Base-by-base conservation (phyloP, 2,329 filamentous ascomycete genomes). In the Elsinoe necatrix region DNA sequence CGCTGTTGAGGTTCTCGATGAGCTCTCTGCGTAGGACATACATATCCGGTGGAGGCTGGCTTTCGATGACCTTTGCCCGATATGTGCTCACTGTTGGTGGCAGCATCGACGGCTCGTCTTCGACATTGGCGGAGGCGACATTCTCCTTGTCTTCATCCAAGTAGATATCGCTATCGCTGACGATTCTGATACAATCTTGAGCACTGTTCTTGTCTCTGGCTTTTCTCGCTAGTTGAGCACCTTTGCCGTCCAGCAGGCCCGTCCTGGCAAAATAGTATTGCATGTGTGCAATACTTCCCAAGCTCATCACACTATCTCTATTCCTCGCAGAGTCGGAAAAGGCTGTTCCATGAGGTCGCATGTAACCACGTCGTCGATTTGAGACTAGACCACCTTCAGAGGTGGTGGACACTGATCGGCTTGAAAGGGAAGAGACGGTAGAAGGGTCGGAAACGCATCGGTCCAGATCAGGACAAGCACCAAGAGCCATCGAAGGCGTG, bases 261-360 rank as follows among this genome's bases (percentile, higher is more conserved):
- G 93, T 98, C 59, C 93, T 80, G 34, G 93, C 92, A 74, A 98
- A 98, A 73, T 97, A 98, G 73, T 97, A 95, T 72, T 98, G 93
- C 67, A 98, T 77, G 74, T 98, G 93, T 57, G 91, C 89, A 65
- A 98, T 98, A 71, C 91, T 96, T 56, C 93, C 93, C 60, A 98
- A 74, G 67, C 89, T 95, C 82, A 97, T 86, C 62, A 98, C 93
- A 68, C 91, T 96, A 70, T 98, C 92, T 61, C 93, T 81, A 52
- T 89, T 89, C 67, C 84, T 84, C 47, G 93, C 93, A 57, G 91
- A 96, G 59, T 87, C 86, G 23, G 93, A 89, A 70, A 97, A 98
- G 66, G 90, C 82, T 54, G 88, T 95, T 55, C 85, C 88, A 68
- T 90, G 86, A 0, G 91, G 90, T 51, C 91, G 82, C 74, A 95